phyloP scores from a whole-genome alignment of 2,329 filamentous ascomycete species.

The Tolypocladium nubicola region DNA sequence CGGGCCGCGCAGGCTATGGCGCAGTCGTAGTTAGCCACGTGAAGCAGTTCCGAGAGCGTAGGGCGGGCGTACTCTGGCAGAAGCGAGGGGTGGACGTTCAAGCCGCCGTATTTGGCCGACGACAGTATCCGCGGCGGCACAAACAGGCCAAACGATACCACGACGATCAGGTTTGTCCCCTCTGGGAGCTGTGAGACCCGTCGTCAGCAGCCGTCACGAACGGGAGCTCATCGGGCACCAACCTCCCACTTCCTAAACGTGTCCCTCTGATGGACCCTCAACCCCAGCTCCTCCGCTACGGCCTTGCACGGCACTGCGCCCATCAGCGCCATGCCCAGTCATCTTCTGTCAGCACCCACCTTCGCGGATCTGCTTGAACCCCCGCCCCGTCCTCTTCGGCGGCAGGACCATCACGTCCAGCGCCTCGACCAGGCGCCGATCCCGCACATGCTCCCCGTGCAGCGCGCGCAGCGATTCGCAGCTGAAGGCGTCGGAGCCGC shows the following conservation, averaged over 20 bases:
- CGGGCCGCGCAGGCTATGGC: conserved; percentile 63
- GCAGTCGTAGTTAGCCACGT: background rate
- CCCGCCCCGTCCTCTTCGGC: conserved; percentile 67
- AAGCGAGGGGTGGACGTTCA: conserved; percentile 90
- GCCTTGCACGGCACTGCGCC: conserved; percentile 59
- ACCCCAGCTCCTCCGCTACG: conserved; percentile 49
- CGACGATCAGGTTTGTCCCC: conserved; percentile 67
- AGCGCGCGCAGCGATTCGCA: conserved; percentile 64
- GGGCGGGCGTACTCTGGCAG: conserved; percentile 58
- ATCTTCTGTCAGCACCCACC: conserved; percentile 32
- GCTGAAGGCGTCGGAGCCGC: conserved; percentile 88
- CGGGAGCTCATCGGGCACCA: conserved; percentile 16
- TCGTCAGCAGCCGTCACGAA: background rate
- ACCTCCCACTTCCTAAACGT: conserved; percentile 78
- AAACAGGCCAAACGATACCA: conserved; percentile 89
- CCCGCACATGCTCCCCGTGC: conserved; percentile 42
- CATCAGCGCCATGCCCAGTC: background rate
- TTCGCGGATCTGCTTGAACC: conserved; percentile 55
- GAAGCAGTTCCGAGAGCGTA: background rate
- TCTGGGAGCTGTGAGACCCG: conserved; percentile 37
- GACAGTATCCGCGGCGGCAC: conserved; percentile 68
- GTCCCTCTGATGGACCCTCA: conserved; percentile 64
- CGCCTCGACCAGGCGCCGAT: conserved; percentile 51
- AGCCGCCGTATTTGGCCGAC: conserved; percentile 65
- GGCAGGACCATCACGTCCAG: conserved; percentile 81